Evolutionary conservation across 805 yeast species (phyloP).

Genomic region (Pichia thaimueangensis): DNA sequence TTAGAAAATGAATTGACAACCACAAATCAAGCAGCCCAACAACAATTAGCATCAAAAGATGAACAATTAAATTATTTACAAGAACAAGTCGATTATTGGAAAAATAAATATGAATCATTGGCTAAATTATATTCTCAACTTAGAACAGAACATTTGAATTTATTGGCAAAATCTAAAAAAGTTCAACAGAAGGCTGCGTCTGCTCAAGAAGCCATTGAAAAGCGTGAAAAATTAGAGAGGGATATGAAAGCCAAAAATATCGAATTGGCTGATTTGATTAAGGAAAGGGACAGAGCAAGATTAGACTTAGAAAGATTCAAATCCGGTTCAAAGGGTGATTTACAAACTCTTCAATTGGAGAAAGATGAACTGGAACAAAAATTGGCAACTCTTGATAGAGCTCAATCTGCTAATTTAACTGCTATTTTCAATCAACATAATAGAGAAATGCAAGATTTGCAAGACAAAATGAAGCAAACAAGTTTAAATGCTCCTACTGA

Average conservation of each 20-base stretch:
- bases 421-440: conserved; percentile 56
- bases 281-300: conserved; percentile 85
- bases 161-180: conserved; percentile 71
- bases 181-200: conserved; percentile 78
- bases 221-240: conserved; percentile 72
- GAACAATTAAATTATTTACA: conserved; percentile 62
- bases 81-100: conserved; percentile 74
- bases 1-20: conserved; percentile 66
- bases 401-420: conserved; percentile 57
- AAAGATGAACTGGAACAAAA: conserved; percentile 54
- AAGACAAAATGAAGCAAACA: conserved; percentile 29
- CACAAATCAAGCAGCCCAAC: conserved; percentile 57
- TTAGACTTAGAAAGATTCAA: conserved; percentile 67
- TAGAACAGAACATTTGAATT: conserved; percentile 82
- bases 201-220: conserved; percentile 85
- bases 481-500: conserved; percentile 21
- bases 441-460: conserved; percentile 51
- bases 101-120: conserved; percentile 78
- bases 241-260: conserved; percentile 81
- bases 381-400: conserved; percentile 52
- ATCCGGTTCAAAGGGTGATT: conserved; percentile 58
- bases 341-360: conserved; percentile 59
- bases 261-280: conserved; percentile 80
- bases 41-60: conserved; percentile 70
- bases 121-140: conserved; percentile 87